Evolutionary conservation across 129 eudicot species (phyloP).

Genomic region (Deinandra increscens): DNA sequence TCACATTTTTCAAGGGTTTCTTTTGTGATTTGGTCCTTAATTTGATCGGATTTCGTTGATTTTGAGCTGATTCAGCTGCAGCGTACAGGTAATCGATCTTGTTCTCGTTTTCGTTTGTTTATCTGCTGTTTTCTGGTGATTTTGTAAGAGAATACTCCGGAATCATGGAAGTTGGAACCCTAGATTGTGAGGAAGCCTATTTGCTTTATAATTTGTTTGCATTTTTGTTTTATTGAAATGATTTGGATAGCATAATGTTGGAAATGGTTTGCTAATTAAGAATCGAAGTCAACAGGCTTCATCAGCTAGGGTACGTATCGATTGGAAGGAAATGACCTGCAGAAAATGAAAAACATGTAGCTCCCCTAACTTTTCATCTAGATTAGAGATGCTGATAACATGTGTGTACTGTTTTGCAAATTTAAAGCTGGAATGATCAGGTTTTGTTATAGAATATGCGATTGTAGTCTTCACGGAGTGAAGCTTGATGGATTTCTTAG

Average conservation of each 20-base stretch:
- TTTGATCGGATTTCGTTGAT: not conserved
- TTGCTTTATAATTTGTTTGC: too few relatives aligned
- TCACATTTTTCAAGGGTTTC: slow-evolving; percentile 3
- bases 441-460: not conserved
- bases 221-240: not conserved
- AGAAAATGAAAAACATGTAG: not conserved
- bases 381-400: too few relatives aligned
- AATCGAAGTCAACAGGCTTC: too few relatives aligned
- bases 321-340: slow-evolving; percentile 1
- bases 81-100: slow-evolving; percentile 11
- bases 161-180: slow-evolving; percentile 7
- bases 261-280: too few relatives aligned
- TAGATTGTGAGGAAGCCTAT: not conserved
- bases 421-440: not conserved
- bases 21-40: slow-evolving; percentile 7
- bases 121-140: slow-evolving; percentile 11
- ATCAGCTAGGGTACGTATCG: not conserved
- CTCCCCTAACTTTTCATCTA: too few relatives aligned
- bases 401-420: not conserved
- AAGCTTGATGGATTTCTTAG: slow-evolving; percentile 1
- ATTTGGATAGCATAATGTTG: not conserved
- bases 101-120: not conserved
- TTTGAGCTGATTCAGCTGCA: slow-evolving; percentile 14
- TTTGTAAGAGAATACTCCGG: slow-evolving; percentile 3
- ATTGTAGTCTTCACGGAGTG: not conserved